Conservation (phyloP, 257 asterid genomes). For the Ophiorrhiza pumila region DNA sequence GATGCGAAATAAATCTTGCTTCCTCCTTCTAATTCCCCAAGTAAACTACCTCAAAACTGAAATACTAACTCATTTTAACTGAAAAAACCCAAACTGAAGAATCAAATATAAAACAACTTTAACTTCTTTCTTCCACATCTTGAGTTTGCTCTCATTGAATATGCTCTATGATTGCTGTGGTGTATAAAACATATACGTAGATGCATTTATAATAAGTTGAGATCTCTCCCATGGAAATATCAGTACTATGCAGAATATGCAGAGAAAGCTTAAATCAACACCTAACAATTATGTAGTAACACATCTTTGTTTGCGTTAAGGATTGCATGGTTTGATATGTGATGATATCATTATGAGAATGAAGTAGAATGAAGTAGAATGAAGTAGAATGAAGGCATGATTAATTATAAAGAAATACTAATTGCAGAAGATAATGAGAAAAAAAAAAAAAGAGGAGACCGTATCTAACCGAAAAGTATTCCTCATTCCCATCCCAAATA, state of each 20-base stretch:
- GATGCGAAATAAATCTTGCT: not conserved
- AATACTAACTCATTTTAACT: too few species aligned
- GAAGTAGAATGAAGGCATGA: not conserved
- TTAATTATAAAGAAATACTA: not conserved
- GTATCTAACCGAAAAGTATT: conserved; percentile 55
- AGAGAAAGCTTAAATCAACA: not conserved
- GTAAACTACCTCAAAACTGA: too few species aligned
- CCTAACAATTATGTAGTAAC: not conserved
- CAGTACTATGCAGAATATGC: not conserved
- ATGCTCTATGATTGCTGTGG: not conserved
- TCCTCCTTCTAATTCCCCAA: too few species aligned
- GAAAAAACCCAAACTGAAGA: not conserved
- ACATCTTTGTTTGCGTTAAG: not conserved
- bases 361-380: too few species aligned
- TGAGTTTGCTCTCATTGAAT: not conserved
- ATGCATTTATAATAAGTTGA: not conserved
- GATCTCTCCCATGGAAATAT: not conserved
- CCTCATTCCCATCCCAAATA: conserved; percentile 86
- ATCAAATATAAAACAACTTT: too few species aligned
- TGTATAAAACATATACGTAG: not conserved
- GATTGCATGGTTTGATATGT: not conserved
- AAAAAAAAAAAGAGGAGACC: not conserved
- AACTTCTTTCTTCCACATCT: not conserved
- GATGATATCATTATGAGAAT: too few species aligned
- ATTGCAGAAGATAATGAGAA: not conserved